Conservation (phyloP, 2,329 filamentous ascomycete species). For the Aotearoamyces nothofagi region DNA sequence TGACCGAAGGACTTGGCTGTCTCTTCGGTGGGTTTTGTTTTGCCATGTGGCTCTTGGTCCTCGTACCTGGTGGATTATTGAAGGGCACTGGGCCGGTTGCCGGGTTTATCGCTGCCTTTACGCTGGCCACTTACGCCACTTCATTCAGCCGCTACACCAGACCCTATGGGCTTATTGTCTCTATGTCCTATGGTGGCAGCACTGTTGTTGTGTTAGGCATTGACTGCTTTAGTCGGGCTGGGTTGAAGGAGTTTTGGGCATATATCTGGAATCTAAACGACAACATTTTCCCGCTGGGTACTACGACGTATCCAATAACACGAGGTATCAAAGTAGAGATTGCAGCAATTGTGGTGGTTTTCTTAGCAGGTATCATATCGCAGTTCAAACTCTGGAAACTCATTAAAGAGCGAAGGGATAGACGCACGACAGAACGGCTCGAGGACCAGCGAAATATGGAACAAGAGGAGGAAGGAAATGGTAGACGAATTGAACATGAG, state of each 20-base stretch:
- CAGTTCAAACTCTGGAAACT: conserved; percentile 80
- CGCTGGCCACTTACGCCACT: conserved; percentile 50
- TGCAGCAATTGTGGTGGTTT: conserved; percentile 61
- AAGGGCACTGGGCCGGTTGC: conserved; percentile 43
- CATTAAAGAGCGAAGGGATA: conserved; percentile 45
- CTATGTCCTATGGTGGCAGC: conserved; percentile 68
- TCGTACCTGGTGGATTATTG: conserved; percentile 64
- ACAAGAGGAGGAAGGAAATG: conserved; percentile 54
- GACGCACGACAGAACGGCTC: conserved; percentile 32
- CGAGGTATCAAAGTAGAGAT: conserved; percentile 77
- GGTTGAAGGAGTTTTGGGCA: conserved; percentile 90
- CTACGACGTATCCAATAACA: conserved; percentile 70
- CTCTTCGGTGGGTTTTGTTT: conserved; percentile 19
- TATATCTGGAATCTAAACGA: conserved; percentile 80
- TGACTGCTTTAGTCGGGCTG: conserved; percentile 81
- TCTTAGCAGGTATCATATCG: conserved; percentile 61
- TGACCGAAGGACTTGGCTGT: conserved; percentile 65
- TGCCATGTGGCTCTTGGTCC: conserved; percentile 61
- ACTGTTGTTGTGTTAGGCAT: conserved; percentile 71
- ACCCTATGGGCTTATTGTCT: conserved; percentile 60
- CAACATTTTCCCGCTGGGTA: conserved; percentile 62
- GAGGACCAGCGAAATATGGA: conserved; percentile 38
- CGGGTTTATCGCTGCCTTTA: conserved; percentile 63
- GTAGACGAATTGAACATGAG: conserved; percentile 47
- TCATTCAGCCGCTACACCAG: conserved; percentile 70